Evolutionary conservation across 169 alveolate genomes (phyloP), one percentile per base, ranked within the genome.

Genomic region (Cryptosporidium ubiquitum): DNA sequence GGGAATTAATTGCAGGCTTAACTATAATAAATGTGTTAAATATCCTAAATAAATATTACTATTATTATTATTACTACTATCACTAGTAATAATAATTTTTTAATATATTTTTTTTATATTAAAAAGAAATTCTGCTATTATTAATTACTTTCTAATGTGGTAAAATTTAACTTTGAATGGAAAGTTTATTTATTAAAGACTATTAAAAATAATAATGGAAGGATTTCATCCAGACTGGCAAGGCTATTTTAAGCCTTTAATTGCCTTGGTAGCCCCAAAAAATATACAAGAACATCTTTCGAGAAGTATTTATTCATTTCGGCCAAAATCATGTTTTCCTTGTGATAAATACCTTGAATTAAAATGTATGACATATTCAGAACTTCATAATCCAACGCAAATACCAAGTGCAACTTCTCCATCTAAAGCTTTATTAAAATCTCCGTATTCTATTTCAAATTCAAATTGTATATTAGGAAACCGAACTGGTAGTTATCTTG

Each of bases 161-260:
- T 14, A 47, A 47, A 47, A 47, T 20, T 14, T 14, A 47, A 47
- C 55, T 47, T 47, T 47, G 9, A 6, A 14, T 47, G 23, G 4
- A 47, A 47, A 47, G 2, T 47, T 14, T 47, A 14, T 47, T 47
- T 16, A 47, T 47, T 47, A 47, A 47, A 47, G 55, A 18, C 55
- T 47, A 14, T 14, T 1, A 44, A 12, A 14, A 44, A 40, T 40
- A 35, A 31, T 3, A 61, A 79, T 79, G 89, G 89, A 79, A 47
- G 89, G 89, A n/a, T 79, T 79, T 47, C 79, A 58, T 33, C 66
- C 64, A 16, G 89, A 79, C 7, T 79, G 89, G 89, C 75, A 61
- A 29, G 89, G 89, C 16, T 79, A 79, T 26, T 42, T 79, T 6
- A 79, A 61, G 75, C 89, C 89, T n/a, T 52, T 79, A 12, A 79